Base-by-base conservation (phyloP, 2,329 filamentous ascomycete species). In the Diaporthe vexans region DNA sequence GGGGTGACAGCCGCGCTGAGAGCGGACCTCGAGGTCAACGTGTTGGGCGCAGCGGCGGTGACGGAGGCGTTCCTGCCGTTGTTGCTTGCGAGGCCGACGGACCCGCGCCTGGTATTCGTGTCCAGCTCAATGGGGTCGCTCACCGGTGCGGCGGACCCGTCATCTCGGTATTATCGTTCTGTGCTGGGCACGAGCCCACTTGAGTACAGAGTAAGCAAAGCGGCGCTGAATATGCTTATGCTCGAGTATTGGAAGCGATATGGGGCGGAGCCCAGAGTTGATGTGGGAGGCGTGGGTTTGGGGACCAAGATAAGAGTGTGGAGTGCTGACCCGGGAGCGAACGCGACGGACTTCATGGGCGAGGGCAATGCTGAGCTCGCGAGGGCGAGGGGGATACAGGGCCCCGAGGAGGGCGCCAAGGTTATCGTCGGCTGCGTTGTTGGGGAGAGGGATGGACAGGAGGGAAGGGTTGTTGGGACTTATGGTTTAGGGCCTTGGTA, bases 191-290 rank as follows among this genome's bases (percentile, higher is more conserved):
- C 61, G 24, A 74, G 72, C 61, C 68, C 70, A 33, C 71, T 71
- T 11, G 71, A 77, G 17, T 81, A 81, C 70, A 69, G 76, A 8
- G 71, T 76, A 2, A 80, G 78, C 77, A 81, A 81, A 74, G 74
- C 80, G 17, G 80, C 79, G 4, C 70, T 81, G 11, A 80, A 81
- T 69, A 80, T 81, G 80, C 37, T 78, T 40, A 79, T 78, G 61
- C 40, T 70, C 43, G 68, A 78, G 76, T 78, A 78, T 15, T 73
- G 72, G 56, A 75, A 72, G 51, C 70, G 73, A 11, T 54, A 59
- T 4, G 72, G 54, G 40, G 43, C 54, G 56, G 57, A 52, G 67
- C 33, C 37, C 10, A 51, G 61, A 33, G 56, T 40, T 3, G 21
- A 26, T 11, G 37, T 63, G 9, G 57, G 58, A 6, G 57, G 58